Base-by-base conservation (phyloP, 169 alveolate species). In the Plasmodium malariae region DNA sequence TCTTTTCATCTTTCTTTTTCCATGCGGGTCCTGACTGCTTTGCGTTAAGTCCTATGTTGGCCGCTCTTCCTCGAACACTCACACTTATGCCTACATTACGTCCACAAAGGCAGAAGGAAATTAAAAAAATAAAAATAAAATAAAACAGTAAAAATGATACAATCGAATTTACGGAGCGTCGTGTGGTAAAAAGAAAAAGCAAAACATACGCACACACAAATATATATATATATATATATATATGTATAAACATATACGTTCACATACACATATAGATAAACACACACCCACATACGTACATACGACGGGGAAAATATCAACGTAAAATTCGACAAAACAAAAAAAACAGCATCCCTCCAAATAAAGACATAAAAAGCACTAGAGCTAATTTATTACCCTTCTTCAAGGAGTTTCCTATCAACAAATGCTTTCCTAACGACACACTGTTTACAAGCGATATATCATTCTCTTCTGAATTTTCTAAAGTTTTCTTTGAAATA, bases 11-110 rank as follows among this genome's bases (percentile, higher is more conserved):
- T 78, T 78, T 78, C 0, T 45, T 78, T 14, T 78, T 78, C 89
- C 89, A 78, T 30, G 89, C 89, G 6, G 89, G 63, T 0, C 89
- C 89, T 0, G 78, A 76, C 48, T 78, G 89, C 54, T 78, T 78
- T 37, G 80, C 17, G 14, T 78, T 60, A 36, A 59, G 3, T 0
- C 89, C 89, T 28, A 28, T 34, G n/a, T 78, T 78, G 19, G 69
- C 68, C 21, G 89, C 59, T 37, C 89, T 78, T 78, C 89, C 89
- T 49, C 78, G 37, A 63, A 78, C 89, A 37, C 89, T 78, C 28
- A 78, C 89, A 28, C 89, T 78, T 19, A 78, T 78, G 1, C 89
- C 89, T 78, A 30, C 17, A 32, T 32, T 1, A 7, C 12, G 9
- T 12, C 9, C 9, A 30, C 21, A 3, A 6, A 68, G 6, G 17